phyloP scores from a whole-genome alignment of 2,329 filamentous ascomycete species.

The Fusarium sp. region DNA sequence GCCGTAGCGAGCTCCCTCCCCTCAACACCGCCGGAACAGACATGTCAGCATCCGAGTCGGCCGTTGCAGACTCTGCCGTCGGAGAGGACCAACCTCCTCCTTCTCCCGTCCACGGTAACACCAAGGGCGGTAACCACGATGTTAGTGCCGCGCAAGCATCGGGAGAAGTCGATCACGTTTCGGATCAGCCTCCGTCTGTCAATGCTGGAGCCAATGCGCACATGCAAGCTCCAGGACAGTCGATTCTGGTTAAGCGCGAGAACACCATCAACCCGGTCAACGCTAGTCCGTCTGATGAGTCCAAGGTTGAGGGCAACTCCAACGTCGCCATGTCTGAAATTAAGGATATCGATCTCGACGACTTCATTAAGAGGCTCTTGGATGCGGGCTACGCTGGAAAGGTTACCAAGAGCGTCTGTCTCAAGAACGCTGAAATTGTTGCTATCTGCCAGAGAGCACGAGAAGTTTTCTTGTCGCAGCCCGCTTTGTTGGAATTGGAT shows the following conservation, averaged over 20 bases:
- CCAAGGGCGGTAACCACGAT: conserved; percentile 79
- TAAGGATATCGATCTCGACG: conserved; percentile 93
- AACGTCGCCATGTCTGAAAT: conserved; percentile 87
- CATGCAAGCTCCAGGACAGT: conserved; percentile 80
- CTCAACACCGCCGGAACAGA: conserved; percentile 56
- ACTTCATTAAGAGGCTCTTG: conserved; percentile 93
- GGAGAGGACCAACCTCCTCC: conserved; percentile 74
- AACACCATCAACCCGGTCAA: conserved; percentile 75
- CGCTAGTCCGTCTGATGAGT: conserved; percentile 56
- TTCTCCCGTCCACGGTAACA: conserved; percentile 83
- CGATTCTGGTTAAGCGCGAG: conserved; percentile 87
- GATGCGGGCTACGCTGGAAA: conserved; percentile 97
- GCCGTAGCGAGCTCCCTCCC: conserved; percentile 58
- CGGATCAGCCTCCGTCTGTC: conserved; percentile 84
- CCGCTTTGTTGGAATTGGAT: conserved; percentile 89
- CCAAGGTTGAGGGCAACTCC: conserved; percentile 56
- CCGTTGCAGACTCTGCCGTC: conserved; percentile 47
- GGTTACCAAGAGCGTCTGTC: conserved; percentile 94
- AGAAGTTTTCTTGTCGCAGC: conserved; percentile 91
- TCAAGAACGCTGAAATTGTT: conserved; percentile 97
- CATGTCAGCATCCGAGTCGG: conserved; percentile 55
- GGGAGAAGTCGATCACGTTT: conserved; percentile 94
- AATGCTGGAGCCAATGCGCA: conserved; percentile 66
- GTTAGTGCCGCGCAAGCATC: conserved; percentile 83
- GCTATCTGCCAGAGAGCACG: conserved; percentile 91